Evolutionary conservation across 768 basidiomycete species (phyloP), one percentile per base, ranked within the genome.

Genomic region (Ephemerocybe angulata): DNA sequence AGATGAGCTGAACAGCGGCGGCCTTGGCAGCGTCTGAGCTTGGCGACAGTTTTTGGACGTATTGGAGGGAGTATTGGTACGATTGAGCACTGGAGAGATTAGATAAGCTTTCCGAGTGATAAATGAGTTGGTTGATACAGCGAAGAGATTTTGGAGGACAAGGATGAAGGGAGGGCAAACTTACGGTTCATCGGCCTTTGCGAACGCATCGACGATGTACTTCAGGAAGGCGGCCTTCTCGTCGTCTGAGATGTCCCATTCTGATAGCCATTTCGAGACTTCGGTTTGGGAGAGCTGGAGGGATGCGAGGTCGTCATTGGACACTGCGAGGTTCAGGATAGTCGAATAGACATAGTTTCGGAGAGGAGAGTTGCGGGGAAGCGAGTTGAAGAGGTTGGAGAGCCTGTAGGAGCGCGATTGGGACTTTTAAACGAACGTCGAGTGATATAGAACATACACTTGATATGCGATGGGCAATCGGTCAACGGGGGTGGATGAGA

Each of bases 311-410:
- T 90, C 85, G 59, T 81, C 80, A 58, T 85, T 83, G 21, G 74
- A 67, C 24, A 73, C 72, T 5, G 89, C 85, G 43, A 85, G 65
- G 22, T 81, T 70, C 22, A 93, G 70, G 19, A 93, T 79, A 8
- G 81, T 71, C 19, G 71, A 77, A 62, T 86, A 89, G 21, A 90
- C 86, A 5, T 74, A 63, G 28, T 82, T 70, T 4, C 91, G 84
- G 53, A 88, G 72, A 15, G 83, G 67, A 3, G 90, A 92, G 44
- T 71, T 76, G 53, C 82, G 80, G 24, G 90, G 86, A 12, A 84
- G 70, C 11, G 86, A 78, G 63, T 93, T 92, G 79, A 91, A 92
- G 28, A 93, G 69, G 65, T 91, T 92, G 22, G 91, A 85, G 10
- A 93, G 72, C 63, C 91, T 93, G 59, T 8, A 54, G 35, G 41